Evolutionary conservation across 495 filamentous ascomycete genomes (phyloP).

Genomic region (Antarctomyces pellizariae): DNA sequence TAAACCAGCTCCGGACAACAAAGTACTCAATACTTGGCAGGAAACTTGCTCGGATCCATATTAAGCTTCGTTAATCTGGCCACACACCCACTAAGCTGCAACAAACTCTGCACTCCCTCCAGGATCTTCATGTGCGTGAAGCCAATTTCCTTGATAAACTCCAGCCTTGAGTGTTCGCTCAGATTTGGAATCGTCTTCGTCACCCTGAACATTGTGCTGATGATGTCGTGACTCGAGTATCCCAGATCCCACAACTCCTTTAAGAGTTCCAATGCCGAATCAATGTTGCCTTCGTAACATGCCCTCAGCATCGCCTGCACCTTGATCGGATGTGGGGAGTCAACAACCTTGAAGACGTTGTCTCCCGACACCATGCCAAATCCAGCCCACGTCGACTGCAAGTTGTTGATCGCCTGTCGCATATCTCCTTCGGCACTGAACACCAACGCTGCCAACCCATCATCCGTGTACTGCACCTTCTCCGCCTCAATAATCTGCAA

Average conservation of each 20-base stretch:
- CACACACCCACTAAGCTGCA: slow-evolving; percentile 82
- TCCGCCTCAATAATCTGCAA: slow-evolving; percentile 84
- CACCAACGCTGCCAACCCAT: slow-evolving; percentile 82
- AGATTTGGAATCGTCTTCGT: slow-evolving; percentile 82
- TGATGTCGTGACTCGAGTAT: slow-evolving; percentile 91
- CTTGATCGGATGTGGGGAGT: slow-evolving; percentile 90
- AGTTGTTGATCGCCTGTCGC: slow-evolving; percentile 96
- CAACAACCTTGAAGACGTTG: slow-evolving; percentile 96
- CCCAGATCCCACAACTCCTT: slow-evolving; percentile 87
- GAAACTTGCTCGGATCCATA: slow-evolving; percentile 79
- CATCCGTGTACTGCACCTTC: slow-evolving; percentile 67
- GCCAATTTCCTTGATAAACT: slow-evolving; percentile 94
- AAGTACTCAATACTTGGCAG: slow-evolving; percentile 17
- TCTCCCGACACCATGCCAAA: slow-evolving; percentile 94
- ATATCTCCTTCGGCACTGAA: slow-evolving; percentile 98
- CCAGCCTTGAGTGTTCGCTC: slow-evolving; percentile 80
- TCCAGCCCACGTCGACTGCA: slow-evolving; percentile 86
- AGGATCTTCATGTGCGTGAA: slow-evolving; percentile 98
- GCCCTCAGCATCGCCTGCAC: slow-evolving; percentile 97
- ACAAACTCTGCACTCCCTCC: slow-evolving; percentile 82
- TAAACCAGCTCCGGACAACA: no score
- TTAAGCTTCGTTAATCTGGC: slow-evolving; percentile 79
- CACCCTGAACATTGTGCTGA: slow-evolving; percentile 96
- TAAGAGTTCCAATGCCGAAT: slow-evolving; percentile 62
- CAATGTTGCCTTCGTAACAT: slow-evolving; percentile 77